Evolutionary conservation across 2,329 filamentous ascomycete genomes (phyloP).

Genomic region (Aspergillus ustus): DNA sequence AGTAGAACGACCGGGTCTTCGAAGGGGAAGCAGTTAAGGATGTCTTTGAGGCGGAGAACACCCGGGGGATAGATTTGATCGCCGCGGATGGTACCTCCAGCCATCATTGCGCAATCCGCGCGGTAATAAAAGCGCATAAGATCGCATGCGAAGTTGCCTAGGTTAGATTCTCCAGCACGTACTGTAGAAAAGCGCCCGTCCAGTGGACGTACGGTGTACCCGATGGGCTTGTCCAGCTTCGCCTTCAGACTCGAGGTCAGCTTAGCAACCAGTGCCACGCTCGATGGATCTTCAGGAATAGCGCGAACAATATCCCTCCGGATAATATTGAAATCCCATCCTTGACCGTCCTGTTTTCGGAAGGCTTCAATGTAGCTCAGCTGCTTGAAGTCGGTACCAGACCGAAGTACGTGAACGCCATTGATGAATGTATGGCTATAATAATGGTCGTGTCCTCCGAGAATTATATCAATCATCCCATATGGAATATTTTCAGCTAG

Average conservation of each 20-base stretch:
- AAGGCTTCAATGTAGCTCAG: slow-evolving; percentile 84
- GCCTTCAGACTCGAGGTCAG: slow-evolving; percentile 74
- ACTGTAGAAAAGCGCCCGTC: slow-evolving; percentile 88
- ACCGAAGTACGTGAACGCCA: slow-evolving; percentile 81
- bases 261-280: slow-evolving; percentile 66
- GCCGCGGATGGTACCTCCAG: slow-evolving; percentile 81
- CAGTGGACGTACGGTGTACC: slow-evolving; percentile 79
- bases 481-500: slow-evolving; percentile 72
- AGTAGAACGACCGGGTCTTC: slow-evolving; percentile 87
- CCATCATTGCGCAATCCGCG: slow-evolving; percentile 83
- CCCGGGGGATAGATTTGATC: slow-evolving; percentile 89
- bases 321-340: slow-evolving; percentile 80
- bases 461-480: slow-evolving; percentile 79
- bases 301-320: slow-evolving; percentile 73
- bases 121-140: slow-evolving; percentile 83
- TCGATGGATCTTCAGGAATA: slow-evolving; percentile 66
- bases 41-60: slow-evolving; percentile 74
- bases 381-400: slow-evolving; percentile 90
- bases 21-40: slow-evolving; percentile 90
- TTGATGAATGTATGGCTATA: slow-evolving; percentile 80
- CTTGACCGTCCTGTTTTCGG: slow-evolving; percentile 54
- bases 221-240: slow-evolving; percentile 80
- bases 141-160: slow-evolving; percentile 90
- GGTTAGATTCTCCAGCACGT: slow-evolving; percentile 75
- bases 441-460: slow-evolving; percentile 90